Evolutionary conservation across 495 filamentous ascomycete species (phyloP), one percentile per base, ranked within the genome.

Genomic region (Penicillium malachiteum): DNA sequence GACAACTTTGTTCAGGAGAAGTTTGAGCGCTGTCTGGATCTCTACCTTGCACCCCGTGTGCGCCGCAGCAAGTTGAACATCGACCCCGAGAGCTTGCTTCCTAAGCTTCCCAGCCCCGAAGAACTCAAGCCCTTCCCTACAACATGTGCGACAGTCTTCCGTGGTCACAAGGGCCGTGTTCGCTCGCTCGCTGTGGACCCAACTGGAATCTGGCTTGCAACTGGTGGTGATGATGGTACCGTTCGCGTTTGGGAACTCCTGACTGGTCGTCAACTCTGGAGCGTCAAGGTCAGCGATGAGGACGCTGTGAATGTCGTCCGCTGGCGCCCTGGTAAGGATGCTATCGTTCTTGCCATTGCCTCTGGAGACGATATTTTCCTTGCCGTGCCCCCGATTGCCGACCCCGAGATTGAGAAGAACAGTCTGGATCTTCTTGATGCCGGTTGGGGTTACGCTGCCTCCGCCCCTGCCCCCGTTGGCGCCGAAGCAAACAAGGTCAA

Each of bases 71-170:
- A 93, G 70, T 80, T 97, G 63, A 96, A 97, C 71, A 97, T 98
- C 64, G 94, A 98, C 60, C 94, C 94, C 5, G 89, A 91, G 69
- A 94, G 89, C 41, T 73, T 98, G 35, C 83, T 98, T 37, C 95
- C 94, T 21, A 97, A 97, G 67, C 79, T 98, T 9, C 95, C 94
- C n/a, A 88, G 86, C 54, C 94, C 94, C 2, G 89, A 96, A 50
- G 94, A 97, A 63, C 76, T 98, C 43, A 86, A 87, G 62, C 94
- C 94, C 3, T 98, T 97, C 80, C 94, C 94, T 8, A 96, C 92
- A 0, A 84, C 86, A 4, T 91, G 87, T 52, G 86, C 89, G 17
- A 89, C 89, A 1, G 78, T 96, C 12, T 97, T 90, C 76, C 74
- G 83, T 48, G 94, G 94, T 11, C 94, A 97, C 67, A 86, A 89